Evolutionary conservation across 495 filamentous ascomycete species (phyloP), one percentile per base, ranked within the genome.

Genomic region (Podospora comata): DNA sequence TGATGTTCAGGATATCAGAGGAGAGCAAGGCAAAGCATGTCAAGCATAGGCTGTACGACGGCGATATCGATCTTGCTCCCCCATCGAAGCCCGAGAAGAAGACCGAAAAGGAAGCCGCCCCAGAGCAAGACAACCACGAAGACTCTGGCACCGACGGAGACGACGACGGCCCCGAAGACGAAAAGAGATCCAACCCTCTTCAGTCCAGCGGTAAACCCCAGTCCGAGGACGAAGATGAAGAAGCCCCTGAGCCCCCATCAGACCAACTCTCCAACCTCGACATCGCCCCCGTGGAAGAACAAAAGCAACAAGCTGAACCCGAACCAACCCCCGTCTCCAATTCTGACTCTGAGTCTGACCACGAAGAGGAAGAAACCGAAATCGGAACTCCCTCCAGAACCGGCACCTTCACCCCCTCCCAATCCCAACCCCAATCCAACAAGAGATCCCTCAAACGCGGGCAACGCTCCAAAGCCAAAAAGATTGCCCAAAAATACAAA

Each of bases 1-100:
- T 97, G 55, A 81, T 97, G 77, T 99, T 95, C 76, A 90, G 86
- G 75, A 85, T 99, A 65, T 96, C 92, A 73, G 92, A 96, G 69
- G 90, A 95, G 68, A 96, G 93, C 74, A 91, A 92, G 72, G 84
- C 81, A 30, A 89, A 87, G 62, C 94, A 97, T 79, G 84, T 88
- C 39, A 92, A 89, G 73, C 88, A 93, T 76, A 84, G 90, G 56
- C 69, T 92, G 55, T 84, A 88, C 60, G 84, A 86, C 70, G 71
- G 66, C 0, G 72, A 70, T 26, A 34, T 56, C 28, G 64, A 58
- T 23, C 62, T 64, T 0, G 67, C 59, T n/a, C 68, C 59, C 5
- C 68, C 60, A 7, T 15, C 68, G 15, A 72, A 70, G 1, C 65
- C 53, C 5, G 48, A 64, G 0, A 62, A 62, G 3, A 20, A 65